Base-by-base conservation (phyloP, 495 filamentous ascomycete genomes). In the Talaromyces trachyspermus region DNA sequence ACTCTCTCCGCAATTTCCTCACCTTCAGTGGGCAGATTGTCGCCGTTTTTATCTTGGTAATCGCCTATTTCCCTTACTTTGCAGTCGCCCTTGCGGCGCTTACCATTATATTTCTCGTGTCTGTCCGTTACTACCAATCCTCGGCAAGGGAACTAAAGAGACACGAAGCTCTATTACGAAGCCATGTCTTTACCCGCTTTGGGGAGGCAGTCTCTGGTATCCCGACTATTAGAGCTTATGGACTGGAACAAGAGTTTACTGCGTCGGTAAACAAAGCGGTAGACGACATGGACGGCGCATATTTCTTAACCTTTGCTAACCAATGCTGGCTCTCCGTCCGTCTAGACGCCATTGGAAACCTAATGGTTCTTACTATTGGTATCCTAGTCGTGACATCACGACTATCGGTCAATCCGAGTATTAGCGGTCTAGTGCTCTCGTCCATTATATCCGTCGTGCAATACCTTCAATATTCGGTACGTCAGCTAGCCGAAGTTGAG, bases 361-460 rank as follows among this genome's bases (percentile, higher is more conserved):
- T 80, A 9, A 61, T 96, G 4, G 89, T 95, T 2, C 89, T 96
- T 52, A 85, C 85, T 1, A 87, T 83, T 2, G 88, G 88, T 41
- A 89, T 96, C 48, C 69, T 97, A 35, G 91, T 97, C 23, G 87
- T 96, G 11, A 96, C 91, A 2, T 94, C 87, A 3, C 82, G 90
- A n/a, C 95, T 96, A 66, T 77, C 77, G 40, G 86, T 96, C 36
- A 64, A 77, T 25, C 92, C 91, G 8, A 88, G 84, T 43, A 94
- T 89, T 46, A 83, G 77, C 43, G 91, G 92, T 15, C 66, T 97
- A 23, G 89, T 97, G 0, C 73, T 97, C 8, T 90, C 86, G 9
- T 96, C 95, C 59, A 95, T 97, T 53, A 75, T 97, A 2, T 77
- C 83, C 24, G 94, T 96, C 51, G 89, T 94, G n/a, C 86, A 92